These are phyloP conservation scores for Lentinula aciculospora DNA, from an alignment of 768 basidiomycete species.

Conservation along the genomic window DNA sequence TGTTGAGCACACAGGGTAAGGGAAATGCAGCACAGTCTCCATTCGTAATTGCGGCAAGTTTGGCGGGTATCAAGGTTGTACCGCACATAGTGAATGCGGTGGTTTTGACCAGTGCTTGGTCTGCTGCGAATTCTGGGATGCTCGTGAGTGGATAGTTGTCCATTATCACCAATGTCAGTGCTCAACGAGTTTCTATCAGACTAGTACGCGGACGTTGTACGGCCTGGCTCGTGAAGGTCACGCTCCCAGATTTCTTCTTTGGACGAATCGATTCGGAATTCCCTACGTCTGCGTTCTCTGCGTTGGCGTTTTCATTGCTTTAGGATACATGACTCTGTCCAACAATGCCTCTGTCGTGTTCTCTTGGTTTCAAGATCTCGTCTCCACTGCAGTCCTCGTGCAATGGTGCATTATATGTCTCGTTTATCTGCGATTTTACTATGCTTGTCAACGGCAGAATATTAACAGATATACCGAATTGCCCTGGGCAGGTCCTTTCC, in stretches of 20 bases:
- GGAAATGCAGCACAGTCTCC: conserved; percentile 54
- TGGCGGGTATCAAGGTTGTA: conserved; percentile 56
- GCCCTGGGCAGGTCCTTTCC: conserved; percentile 29
- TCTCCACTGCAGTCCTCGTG: conserved; percentile 1
- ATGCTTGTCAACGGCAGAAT: conserved; percentile 10
- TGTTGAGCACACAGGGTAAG: conserved; percentile 15
- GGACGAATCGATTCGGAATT: conserved; percentile 43
- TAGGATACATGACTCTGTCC: not conserved
- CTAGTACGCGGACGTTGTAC: conserved; percentile 44
- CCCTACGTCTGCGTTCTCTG: conserved; percentile 36
- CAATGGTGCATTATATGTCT: conserved; percentile 4
- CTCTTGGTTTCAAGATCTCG: conserved; percentile 7
- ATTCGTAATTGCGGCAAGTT: conserved; percentile 65
- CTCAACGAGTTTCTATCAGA: conserved; percentile 27
- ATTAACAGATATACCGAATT: conserved; percentile 12
- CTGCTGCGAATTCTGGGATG: conserved; percentile 52
- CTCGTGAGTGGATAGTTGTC: conserved; percentile 18
- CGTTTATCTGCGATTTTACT: conserved; percentile 3
- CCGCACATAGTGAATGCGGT: conserved; percentile 69
- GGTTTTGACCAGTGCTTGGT: conserved; percentile 69
- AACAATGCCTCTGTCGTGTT: conserved; percentile 3
- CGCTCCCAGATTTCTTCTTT: conserved; percentile 35
- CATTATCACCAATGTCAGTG: not conserved
- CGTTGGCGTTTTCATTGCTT: conserved; percentile 20
- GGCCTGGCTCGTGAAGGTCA: conserved; percentile 49